A percentile compares a stretch with the other conserved stretches of the same genome.
phyloP scores from a whole-genome alignment of 345 rosid genomes.

The Noccaea bulbosa region DNA sequence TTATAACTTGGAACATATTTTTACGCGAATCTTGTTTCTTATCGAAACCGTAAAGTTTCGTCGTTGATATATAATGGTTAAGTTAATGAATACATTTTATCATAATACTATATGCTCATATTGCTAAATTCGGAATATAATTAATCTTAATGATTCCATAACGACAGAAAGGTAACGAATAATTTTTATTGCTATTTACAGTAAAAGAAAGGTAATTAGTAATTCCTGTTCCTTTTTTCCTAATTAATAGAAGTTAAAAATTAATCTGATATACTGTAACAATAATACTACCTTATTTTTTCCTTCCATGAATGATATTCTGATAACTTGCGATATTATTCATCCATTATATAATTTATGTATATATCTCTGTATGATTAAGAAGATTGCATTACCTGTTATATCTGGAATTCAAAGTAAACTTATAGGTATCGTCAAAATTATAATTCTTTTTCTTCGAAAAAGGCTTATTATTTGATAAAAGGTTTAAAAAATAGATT shows the following conservation, averaged over 20 bases:
- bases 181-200: slow-evolving; percentile 5
- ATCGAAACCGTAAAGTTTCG: slow-evolving; percentile 38
- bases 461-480: background rate
- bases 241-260: background rate
- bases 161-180: slow-evolving; percentile 6
- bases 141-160: background rate
- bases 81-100: slow-evolving; percentile 12
- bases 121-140: background rate
- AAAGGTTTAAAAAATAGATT: background rate
- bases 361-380: background rate
- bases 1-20: slow-evolving; percentile 36
- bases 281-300: background rate
- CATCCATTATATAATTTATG: background rate
- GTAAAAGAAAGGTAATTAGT: background rate
- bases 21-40: slow-evolving; percentile 41
- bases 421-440: background rate
- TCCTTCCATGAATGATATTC: background rate
- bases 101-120: background rate
- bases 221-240: background rate
- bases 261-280: background rate
- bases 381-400: background rate
- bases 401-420: background rate
- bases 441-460: background rate
- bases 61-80: slow-evolving; percentile 1
- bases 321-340: background rate